phyloP scores from a whole-genome alignment of 2,329 filamentous ascomycete species.

The Cryphonectria nitschkei region DNA sequence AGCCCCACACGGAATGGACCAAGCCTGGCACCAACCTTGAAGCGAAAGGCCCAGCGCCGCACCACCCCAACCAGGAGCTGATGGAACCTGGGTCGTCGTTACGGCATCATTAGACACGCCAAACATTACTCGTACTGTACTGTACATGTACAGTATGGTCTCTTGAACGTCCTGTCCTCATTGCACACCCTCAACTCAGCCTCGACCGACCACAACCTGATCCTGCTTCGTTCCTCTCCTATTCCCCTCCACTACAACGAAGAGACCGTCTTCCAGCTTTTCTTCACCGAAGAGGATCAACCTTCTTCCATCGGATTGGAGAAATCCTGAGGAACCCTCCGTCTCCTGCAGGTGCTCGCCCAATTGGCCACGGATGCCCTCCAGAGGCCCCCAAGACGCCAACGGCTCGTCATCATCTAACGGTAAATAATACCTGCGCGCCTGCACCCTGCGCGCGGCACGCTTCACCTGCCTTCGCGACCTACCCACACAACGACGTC shows the following conservation, averaged over 20 bases:
- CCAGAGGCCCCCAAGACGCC: constrained; percentile 28
- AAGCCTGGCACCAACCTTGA: constrained; percentile 2
- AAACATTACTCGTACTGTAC: neutral
- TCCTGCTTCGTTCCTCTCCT: neutral
- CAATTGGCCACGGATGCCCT: constrained; percentile 27
- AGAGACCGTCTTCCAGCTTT: neutral
- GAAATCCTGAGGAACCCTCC: neutral
- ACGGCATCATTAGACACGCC: neutral
- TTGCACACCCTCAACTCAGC: neutral
- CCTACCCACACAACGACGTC: constrained; percentile 1
- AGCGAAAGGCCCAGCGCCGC: constrained; percentile 12
- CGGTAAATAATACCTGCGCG: constrained; percentile 28
- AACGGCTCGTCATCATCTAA: constrained; percentile 27
- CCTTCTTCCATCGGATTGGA: neutral
- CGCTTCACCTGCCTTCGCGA: constrained; percentile 2
- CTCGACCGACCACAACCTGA: constrained; percentile 3
- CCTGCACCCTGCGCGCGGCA: constrained; percentile 5
- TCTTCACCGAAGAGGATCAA: neutral
- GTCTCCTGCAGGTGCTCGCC: constrained; percentile 15
- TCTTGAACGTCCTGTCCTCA: neutral
- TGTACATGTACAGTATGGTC: neutral
- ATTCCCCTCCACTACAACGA: neutral
- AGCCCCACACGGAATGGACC: constrained; percentile 21
- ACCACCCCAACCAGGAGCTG: constrained; percentile 4
- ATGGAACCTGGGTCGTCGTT: constrained; percentile 5